A percentile compares a stretch with the other conserved stretches of the same genome.
Conservation (phyloP, 805 yeast genomes). For the Hanseniaspora meyeri region DNA sequence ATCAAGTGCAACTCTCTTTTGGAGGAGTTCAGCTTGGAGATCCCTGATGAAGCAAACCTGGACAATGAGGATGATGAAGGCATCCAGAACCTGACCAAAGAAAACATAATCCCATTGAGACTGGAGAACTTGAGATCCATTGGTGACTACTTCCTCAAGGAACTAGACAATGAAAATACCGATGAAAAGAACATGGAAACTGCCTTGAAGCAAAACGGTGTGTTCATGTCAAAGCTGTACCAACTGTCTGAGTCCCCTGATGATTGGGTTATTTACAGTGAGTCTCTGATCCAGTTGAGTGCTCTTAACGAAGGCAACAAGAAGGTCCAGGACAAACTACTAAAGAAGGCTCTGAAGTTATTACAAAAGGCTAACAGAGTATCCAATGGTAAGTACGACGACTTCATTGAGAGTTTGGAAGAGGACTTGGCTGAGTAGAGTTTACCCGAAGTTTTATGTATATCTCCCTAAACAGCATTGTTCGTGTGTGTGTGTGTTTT, state of each 20-base stretch:
- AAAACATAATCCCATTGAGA: constrained; percentile 8
- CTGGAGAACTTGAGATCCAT: constrained; percentile 10
- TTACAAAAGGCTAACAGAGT: constrained; percentile 66
- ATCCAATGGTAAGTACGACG: constrained; percentile 61
- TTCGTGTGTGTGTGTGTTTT: not conserved
- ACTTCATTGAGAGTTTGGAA: constrained; percentile 38
- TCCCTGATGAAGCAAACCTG: constrained; percentile 13
- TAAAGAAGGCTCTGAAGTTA: constrained; percentile 55
- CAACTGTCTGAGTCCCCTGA: constrained; percentile 35
- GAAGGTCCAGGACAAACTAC: constrained; percentile 52
- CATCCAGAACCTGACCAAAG: not conserved
- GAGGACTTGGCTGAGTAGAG: not conserved
- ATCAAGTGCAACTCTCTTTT: not conserved
- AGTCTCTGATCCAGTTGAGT: constrained; percentile 69
- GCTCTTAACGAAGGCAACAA: constrained; percentile 57
- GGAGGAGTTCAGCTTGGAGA: not conserved
- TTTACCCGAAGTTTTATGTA: not conserved
- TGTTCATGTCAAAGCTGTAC: constrained; percentile 11
- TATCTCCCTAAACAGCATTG: not conserved
- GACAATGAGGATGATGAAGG: not conserved
- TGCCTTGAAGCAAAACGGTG: constrained; percentile 8
- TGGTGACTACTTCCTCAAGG: constrained; percentile 12
- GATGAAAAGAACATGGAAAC: constrained; percentile 7
- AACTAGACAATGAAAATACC: constrained; percentile 7
- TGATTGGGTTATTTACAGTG: constrained; percentile 74